A percentile compares a stretch with the other conserved stretches of the same genome.
These are phyloP conservation scores for Chaetothyriales sp. DNA, from an alignment of 2,329 filamentous ascomycete genomes.

Conservation along the genomic window DNA sequence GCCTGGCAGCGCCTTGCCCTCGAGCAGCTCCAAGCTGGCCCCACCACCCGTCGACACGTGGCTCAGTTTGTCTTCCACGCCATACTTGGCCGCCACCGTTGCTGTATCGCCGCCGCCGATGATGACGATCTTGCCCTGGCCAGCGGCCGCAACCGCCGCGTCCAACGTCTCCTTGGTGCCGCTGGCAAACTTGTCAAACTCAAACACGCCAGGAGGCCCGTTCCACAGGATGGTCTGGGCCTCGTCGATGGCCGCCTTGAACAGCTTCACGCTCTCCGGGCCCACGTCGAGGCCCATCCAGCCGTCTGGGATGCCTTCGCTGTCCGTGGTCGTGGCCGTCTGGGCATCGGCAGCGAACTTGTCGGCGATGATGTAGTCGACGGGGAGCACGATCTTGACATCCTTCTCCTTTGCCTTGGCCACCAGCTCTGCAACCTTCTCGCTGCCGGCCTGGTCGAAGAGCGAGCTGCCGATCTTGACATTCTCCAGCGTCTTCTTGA, in stretches of 20 bases:
- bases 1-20: conserved; percentile 95
- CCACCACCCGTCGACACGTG: conserved; percentile 96
- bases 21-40: conserved; percentile 86
- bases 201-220: conserved; percentile 91
- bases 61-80: conserved; percentile 89
- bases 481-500: conserved; percentile 95
- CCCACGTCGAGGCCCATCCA: conserved; percentile 98
- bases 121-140: conserved; percentile 87
- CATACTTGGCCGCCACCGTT: conserved; percentile 94
- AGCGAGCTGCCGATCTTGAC: conserved; percentile 81
- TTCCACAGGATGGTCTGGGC: conserved; percentile 98
- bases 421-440: conserved; percentile 76
- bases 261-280: conserved; percentile 73
- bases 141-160: conserved; percentile 66
- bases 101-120: conserved; percentile 97
- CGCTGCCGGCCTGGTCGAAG: conserved; percentile 85
- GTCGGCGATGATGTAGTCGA: conserved; percentile 92
- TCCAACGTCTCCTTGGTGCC: conserved; percentile 89
- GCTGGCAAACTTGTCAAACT: conserved; percentile 85
- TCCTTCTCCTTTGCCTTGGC: conserved; percentile 95
- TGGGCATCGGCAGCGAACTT: conserved; percentile 82
- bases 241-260: conserved; percentile 72
- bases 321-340: conserved; percentile 68
- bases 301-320: conserved; percentile 82
- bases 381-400: conserved; percentile 86